A percentile compares a stretch with the other conserved stretches of the same genome.
phyloP scores from a whole-genome alignment of 352 stramenopile species.

The Albugo laibachii region DNA sequence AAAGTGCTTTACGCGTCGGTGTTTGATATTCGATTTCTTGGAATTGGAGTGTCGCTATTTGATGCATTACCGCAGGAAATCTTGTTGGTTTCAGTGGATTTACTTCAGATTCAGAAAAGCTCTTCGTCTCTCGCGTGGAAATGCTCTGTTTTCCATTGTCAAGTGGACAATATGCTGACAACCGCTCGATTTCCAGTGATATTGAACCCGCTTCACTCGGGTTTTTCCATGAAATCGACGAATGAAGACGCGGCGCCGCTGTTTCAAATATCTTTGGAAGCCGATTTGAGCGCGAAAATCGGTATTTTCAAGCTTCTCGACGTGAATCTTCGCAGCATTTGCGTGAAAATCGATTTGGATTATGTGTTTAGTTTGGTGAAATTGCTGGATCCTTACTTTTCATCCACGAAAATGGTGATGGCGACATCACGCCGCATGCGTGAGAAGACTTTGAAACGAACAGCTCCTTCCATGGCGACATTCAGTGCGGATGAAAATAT shows the following conservation, averaged over 20 bases:
- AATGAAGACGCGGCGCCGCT: slow-evolving; percentile 39
- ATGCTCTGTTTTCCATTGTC: slow-evolving; percentile 57
- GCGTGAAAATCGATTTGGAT: slow-evolving; percentile 70
- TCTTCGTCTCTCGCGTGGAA: slow-evolving; percentile 53
- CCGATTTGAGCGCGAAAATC: slow-evolving; percentile 47
- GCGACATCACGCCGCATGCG: slow-evolving; percentile 34
- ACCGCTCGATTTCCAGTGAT: slow-evolving; percentile 70
- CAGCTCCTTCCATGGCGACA: slow-evolving; percentile 29
- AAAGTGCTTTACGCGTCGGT: slow-evolving; percentile 66
- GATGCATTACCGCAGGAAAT: slow-evolving; percentile 68
- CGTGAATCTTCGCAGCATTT: slow-evolving; percentile 42
- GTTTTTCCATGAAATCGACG: slow-evolving; percentile 52
- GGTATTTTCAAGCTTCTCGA: slow-evolving; percentile 68
- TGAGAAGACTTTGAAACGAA: slow-evolving; percentile 29
- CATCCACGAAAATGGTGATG: slow-evolving; percentile 41
- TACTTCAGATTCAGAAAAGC: slow-evolving; percentile 50
- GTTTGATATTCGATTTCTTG: slow-evolving; percentile 59
- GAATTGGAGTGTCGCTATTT: slow-evolving; percentile 54
- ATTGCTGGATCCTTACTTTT: slow-evolving; percentile 56
- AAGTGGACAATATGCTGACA: slow-evolving; percentile 73
- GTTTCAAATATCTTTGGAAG: slow-evolving; percentile 51
- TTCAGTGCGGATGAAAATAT: slow-evolving; percentile 38
- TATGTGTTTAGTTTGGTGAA: slow-evolving; percentile 69
- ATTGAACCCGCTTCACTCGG: slow-evolving; percentile 53
- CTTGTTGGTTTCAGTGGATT: slow-evolving; percentile 58